Evolutionary conservation across 768 basidiomycete genomes (phyloP), one percentile per base, ranked within the genome.

Genomic region (Thelephora aurantiotincta): DNA sequence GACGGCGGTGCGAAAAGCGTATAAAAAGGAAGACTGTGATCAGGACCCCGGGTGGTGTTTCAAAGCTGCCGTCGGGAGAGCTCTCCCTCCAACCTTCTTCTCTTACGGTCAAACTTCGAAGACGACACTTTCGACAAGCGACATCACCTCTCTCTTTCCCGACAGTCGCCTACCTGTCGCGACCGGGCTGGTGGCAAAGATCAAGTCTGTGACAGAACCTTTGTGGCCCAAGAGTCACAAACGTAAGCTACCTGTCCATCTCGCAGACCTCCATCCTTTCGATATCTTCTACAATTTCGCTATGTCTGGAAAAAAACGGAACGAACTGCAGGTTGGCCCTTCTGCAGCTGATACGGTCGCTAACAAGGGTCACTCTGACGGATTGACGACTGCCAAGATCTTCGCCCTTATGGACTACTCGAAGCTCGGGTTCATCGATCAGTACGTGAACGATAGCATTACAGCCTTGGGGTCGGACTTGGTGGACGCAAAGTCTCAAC

Each of bases 31-130:
- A 55, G 66, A 62, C 7, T 84, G 80, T 50, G 63, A 69, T 6
- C 58, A 63, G 16, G 78, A 82, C 49, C 66, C 67, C 11, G 79
- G 73, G 6, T 85, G 82, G 83, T 85, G 82, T 55, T 83, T 85
- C 67, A 73, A 67, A 46, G 60, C 68, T 2, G 76, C 75, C 0
- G 73, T 82, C 23, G 76, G 74, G 7, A 71, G 65, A 11, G 68
- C 61, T 35, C 68, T 85, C 4, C 80, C 82, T 0, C 51, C 63
- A 3, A 70, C 66, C 9, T 84, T 86, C 60, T 78, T 69, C 57
- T 67, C 73, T 0, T 80, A 74, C 58, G 65, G 65, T 33, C 53
- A 56, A 48, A 50, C 58, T 14, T 54, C 57, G 2, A 48, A 57
- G 5, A 48, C 53, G 5, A 57, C 38, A 18, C 14, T 22, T 7